phyloP scores from a whole-genome alignment of 2,329 filamentous ascomycete species.

The Thielaviopsis euricoi region DNA sequence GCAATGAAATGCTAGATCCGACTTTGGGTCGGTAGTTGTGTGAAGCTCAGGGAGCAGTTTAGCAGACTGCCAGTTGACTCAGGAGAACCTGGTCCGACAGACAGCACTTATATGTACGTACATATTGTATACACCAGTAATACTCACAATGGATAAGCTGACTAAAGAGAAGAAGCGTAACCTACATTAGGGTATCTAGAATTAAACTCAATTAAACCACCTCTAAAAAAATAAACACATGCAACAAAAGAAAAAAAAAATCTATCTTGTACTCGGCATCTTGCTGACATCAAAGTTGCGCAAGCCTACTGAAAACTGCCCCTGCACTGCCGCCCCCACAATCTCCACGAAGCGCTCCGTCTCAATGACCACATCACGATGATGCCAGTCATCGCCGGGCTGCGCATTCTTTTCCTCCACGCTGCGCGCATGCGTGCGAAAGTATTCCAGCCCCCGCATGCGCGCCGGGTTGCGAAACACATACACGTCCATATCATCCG shows the following conservation, averaged over 20 bases:
- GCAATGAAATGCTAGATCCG: too few relatives aligned
- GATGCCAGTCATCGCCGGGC: constrained; percentile 4
- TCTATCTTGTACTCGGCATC: not conserved
- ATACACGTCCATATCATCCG: constrained; percentile 14
- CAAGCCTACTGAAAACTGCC: constrained; percentile 3
- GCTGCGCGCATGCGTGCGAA: constrained; percentile 19
- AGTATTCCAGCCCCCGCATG: constrained; percentile 22
- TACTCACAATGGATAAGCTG: too few relatives aligned
- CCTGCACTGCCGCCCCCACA: constrained; percentile 1
- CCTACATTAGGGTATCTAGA: too few relatives aligned
- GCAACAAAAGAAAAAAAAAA: not conserved
- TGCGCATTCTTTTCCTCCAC: not conserved
- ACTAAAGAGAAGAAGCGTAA: too few relatives aligned
- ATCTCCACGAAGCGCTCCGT: not conserved
- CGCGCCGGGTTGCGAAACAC: constrained; percentile 26
- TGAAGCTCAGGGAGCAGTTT: not conserved
- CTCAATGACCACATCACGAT: constrained; percentile 2
- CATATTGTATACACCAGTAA: too few relatives aligned
- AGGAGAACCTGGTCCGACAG: not conserved
- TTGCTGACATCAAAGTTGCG: constrained; percentile 1
- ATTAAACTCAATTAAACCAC: too few relatives aligned
- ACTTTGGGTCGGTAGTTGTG: not conserved
- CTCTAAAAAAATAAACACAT: not conserved
- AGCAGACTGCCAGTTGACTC: too few relatives aligned
- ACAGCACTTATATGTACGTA: too few relatives aligned